Evolutionary conservation across 1,284 basidiomycete species (phyloP).

Genomic region (Agaricales sp.): DNA sequence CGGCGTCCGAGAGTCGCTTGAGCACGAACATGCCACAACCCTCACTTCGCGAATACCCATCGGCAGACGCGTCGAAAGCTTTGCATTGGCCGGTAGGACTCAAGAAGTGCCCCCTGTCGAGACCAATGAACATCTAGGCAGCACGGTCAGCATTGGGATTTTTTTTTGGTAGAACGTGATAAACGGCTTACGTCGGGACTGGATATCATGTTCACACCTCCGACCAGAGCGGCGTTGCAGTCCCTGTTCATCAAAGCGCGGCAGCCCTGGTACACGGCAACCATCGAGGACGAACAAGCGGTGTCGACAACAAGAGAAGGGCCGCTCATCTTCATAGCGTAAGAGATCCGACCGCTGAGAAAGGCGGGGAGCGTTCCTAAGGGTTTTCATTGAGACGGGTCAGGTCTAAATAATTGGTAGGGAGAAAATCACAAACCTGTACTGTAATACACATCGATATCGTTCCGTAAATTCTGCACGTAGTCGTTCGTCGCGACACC

Average conservation of each 20-base stretch:
- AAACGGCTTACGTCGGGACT: constrained; percentile 52
- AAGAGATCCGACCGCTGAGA: constrained; percentile 60
- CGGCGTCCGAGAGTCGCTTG: constrained; percentile 57
- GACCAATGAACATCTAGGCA: constrained; percentile 53
- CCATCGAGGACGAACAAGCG: constrained; percentile 59
- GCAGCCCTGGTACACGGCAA: constrained; percentile 58
- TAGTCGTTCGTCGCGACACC: constrained; percentile 65
- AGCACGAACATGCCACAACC: constrained; percentile 64
- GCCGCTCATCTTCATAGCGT: constrained; percentile 54
- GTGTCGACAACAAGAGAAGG: constrained; percentile 65
- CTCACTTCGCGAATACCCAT: constrained; percentile 66
- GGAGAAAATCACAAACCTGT: constrained; percentile 43
- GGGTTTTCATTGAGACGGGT: constrained; percentile 3
- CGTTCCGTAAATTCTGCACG: constrained; percentile 45
- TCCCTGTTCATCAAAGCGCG: constrained; percentile 52
- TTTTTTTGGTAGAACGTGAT: not conserved
- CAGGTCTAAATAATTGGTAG: constrained; percentile 1
- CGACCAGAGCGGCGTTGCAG: constrained; percentile 58
- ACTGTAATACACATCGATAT: constrained; percentile 61
- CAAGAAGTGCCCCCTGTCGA: constrained; percentile 61
- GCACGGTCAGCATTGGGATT: constrained; percentile 7
- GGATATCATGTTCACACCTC: constrained; percentile 63
- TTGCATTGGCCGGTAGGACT: constrained; percentile 59
- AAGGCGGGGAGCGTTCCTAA: constrained; percentile 59
- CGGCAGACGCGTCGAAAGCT: constrained; percentile 58